These are phyloP conservation scores for Potentilla sterilis DNA, from an alignment of 306 rosid species.

Conservation along the genomic window DNA sequence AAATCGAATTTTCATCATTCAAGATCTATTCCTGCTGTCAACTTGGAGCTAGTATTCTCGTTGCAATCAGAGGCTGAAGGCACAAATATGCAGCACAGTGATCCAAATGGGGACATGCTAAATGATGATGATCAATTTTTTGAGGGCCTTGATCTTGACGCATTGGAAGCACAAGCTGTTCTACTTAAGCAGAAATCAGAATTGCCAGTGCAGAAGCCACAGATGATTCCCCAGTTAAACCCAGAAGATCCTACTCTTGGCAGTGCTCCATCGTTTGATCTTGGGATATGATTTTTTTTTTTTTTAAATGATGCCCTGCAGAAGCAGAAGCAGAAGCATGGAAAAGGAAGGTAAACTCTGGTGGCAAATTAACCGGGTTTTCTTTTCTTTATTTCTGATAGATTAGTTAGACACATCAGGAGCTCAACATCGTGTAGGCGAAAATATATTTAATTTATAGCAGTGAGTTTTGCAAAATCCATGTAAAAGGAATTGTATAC, in stretches of 20 bases:
- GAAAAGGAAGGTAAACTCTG: neutral
- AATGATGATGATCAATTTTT: constrained; percentile 62
- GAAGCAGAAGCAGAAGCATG: neutral
- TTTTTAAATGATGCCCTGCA: constrained; percentile 3
- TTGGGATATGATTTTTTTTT: constrained; percentile 53
- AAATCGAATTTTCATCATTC: constrained; percentile 46
- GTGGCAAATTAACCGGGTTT: neutral
- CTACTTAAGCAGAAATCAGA: constrained; percentile 60
- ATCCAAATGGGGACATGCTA: constrained; percentile 33
- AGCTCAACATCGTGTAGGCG: neutral
- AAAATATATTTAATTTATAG: neutral
- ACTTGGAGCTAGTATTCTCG: constrained; percentile 60
- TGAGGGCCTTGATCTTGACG: constrained; percentile 70
- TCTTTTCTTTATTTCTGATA: neutral
- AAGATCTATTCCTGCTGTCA: constrained; percentile 50
- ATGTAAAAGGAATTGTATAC: neutral
- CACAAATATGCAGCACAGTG: constrained; percentile 28
- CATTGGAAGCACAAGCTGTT: constrained; percentile 75
- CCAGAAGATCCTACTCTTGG: constrained; percentile 23
- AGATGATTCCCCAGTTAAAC: constrained; percentile 31
- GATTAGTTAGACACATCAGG: neutral
- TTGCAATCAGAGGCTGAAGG: constrained; percentile 39
- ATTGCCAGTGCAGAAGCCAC: constrained; percentile 36
- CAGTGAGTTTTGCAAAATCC: neutral
- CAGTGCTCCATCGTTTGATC: constrained; percentile 77